Evolutionary conservation across 192 early-diverging fungal species (phyloP).

Genomic region (Dimargaris xerosporica): DNA sequence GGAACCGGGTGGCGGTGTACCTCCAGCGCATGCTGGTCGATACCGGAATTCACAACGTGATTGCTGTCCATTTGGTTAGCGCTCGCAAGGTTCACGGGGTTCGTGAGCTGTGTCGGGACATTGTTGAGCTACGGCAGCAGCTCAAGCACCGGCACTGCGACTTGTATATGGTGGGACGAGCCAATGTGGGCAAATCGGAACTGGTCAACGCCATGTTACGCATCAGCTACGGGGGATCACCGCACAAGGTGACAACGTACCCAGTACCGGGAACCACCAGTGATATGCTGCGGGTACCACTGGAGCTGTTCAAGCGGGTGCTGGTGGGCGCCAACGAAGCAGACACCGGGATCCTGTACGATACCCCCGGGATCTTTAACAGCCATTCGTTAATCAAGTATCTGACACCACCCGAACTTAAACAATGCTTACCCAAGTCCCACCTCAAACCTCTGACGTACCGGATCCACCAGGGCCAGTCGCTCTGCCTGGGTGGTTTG

Average conservation of each 20-base stretch:
- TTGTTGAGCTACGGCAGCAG: constrained; percentile 21
- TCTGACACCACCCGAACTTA: constrained; percentile 33
- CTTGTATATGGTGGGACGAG: constrained; percentile 53
- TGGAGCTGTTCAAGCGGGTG: constrained; percentile 32
- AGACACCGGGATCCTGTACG: constrained; percentile 24
- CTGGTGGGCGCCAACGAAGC: constrained; percentile 24
- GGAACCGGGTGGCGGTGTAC: constrained; percentile 35
- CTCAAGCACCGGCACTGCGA: constrained; percentile 29
- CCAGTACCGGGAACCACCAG: constrained; percentile 61
- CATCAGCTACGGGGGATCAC: constrained; percentile 27
- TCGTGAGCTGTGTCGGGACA: constrained; percentile 27
- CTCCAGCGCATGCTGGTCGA: constrained; percentile 28
- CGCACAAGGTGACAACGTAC: constrained; percentile 40
- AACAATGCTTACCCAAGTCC: constrained; percentile 24
- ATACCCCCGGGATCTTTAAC: constrained; percentile 51
- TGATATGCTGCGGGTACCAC: constrained; percentile 37
- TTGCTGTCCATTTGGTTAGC: constrained; percentile 35
- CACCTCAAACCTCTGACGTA: constrained; percentile 37
- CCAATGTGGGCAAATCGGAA: constrained; percentile 67
- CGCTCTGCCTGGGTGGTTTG: constrained; percentile 38
- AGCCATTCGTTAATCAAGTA: constrained; percentile 30
- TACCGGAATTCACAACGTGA: constrained; percentile 23
- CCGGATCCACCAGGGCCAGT: constrained; percentile 30
- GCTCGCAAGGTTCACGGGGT: constrained; percentile 41
- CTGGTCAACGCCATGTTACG: constrained; percentile 48